Base-by-base conservation (phyloP, 2,329 filamentous ascomycete species). In the Trichoderma arundinaceum region DNA sequence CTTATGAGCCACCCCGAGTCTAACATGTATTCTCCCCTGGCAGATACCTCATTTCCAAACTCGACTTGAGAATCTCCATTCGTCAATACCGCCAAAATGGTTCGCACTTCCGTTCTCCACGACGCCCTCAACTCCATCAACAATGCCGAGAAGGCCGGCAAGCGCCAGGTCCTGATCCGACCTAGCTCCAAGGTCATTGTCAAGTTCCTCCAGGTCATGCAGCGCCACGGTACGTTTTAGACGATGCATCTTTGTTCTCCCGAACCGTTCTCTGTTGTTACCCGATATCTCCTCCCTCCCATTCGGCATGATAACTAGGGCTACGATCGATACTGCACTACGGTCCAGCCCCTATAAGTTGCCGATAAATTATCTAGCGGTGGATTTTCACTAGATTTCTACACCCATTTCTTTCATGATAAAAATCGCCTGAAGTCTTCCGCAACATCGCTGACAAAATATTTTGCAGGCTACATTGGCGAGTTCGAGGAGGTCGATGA, bases 241-340 rank as follows among this genome's bases (percentile, higher is more conserved):
- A 46, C 33, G 65, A 46, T 35, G 22, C 19, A 33, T n/a, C 2
- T 64, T 64, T 62, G 10, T 43, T 41, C 57, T 61, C 54, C 51
- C 51, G 22, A 28, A 28, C 4, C 4, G 22, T 39, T 17, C 35
- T 22, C 32, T 44, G 22, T 58, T 54, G 19, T 32, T 59, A 19
- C 41, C 12, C 57, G 19, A 60, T 17, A 35, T 39, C 35, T 19
- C 38, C 15, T 13, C 33, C 64, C 72, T 74, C 72, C 72, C 74
- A 77, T 89, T 95, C 95, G 94, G 94, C 90, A 91, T 97, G 92
- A 98, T 98, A 98, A 98, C 95, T 99, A 97, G 94, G 80, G 92
- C 90, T 90, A 92, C 88, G 88, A 90, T 94, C 90, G 88, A 87
- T 80, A 72, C 73, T 73, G 80, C 84, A 82, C 86, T 82, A 97